Base-by-base conservation (phyloP, 768 basidiomycete genomes). In the Collybia sordida region DNA sequence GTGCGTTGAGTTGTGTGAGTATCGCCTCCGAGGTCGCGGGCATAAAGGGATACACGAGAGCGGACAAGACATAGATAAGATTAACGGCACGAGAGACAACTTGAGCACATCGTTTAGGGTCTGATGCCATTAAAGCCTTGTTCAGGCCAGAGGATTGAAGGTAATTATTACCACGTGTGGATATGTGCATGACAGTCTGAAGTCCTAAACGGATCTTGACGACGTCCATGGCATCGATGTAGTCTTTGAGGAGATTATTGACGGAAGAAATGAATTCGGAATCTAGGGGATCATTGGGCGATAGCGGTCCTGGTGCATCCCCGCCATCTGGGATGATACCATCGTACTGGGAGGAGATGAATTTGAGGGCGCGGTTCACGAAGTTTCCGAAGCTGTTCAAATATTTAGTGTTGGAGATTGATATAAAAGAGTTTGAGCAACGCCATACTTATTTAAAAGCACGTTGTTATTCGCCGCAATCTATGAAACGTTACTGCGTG, bases 41-140 rank as follows among this genome's bases (percentile, higher is more conserved):
- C 94, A 99, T 98, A 84, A 93, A 99, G 0, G 97, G 96, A 64
- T 94, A 88, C 56, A 93, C 69, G 58, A 97, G 74, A 23, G 84
- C 86, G 11, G 92, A 88, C 49, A 99, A 77, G 31, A 86, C 71
- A 65, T 97, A 98, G 65, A 98, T 96, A 57, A 99, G 73, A 72
- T 98, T 98, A 67, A 93, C 69, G 22, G 94, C 90, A 46, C 93
- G 86, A 42, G 89, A 85, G 51, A 98, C 74, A 57, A 98, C 95
- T 59, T 90, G 86, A 3, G 89, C 94, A 59, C 93, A 96, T 51
- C 93, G 89, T 49, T 78, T 76, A 2, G 93, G 92, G 54, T 93
- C 78, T 54, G 84, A 81, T 7, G 81, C 72, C 73, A 96, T 85
- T 52, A 98, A 77, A 5, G 92, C 81, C 68, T 97, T 98, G 78